These are phyloP conservation scores for Lentinula novae-zelandiae DNA, from an alignment of 1,284 basidiomycete species.

Conservation along the genomic window DNA sequence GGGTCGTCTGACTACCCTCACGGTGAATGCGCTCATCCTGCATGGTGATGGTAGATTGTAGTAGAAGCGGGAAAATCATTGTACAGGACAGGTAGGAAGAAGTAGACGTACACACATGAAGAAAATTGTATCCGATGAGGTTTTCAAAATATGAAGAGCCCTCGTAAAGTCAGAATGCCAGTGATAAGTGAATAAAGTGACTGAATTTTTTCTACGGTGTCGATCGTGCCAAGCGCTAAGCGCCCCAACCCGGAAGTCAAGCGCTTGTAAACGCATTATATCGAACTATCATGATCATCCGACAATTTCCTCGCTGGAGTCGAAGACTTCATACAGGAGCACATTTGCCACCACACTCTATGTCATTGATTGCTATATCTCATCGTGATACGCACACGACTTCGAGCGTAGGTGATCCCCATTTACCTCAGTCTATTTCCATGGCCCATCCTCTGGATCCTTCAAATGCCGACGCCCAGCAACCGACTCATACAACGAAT, in stretches of 20 bases:
- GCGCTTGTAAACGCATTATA: background rate
- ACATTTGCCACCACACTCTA: constrained; percentile 13
- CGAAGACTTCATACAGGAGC: constrained; percentile 19
- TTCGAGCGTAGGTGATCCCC: constrained; percentile 4
- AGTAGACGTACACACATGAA: too few species aligned
- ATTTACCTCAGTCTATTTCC: constrained; percentile 16
- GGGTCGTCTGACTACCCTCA: too few species aligned
- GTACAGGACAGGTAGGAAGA: too few species aligned
- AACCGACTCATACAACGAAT: background rate
- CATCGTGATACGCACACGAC: constrained; percentile 22
- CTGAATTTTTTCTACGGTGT: too few species aligned
- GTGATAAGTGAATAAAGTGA: too few species aligned
- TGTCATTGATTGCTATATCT: constrained; percentile 12
- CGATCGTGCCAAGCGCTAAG: too few species aligned
- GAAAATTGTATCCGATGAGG: too few species aligned
- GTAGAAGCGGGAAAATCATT: too few species aligned
- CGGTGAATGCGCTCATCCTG: too few species aligned
- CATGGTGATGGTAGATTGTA: too few species aligned
- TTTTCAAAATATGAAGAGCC: too few species aligned
- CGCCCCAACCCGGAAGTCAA: background rate
- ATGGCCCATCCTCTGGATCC: constrained; percentile 28
- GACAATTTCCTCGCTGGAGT: constrained; percentile 23
- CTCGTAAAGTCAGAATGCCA: too few species aligned
- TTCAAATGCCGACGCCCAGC: constrained; percentile 12
- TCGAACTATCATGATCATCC: constrained; percentile 19